A percentile compares a stretch with the other conserved stretches of the same genome.
These are phyloP conservation scores for Thermomucor indicae-seudaticae DNA, from an alignment of 371 early-diverging fungal species.

Conservation along the genomic window DNA sequence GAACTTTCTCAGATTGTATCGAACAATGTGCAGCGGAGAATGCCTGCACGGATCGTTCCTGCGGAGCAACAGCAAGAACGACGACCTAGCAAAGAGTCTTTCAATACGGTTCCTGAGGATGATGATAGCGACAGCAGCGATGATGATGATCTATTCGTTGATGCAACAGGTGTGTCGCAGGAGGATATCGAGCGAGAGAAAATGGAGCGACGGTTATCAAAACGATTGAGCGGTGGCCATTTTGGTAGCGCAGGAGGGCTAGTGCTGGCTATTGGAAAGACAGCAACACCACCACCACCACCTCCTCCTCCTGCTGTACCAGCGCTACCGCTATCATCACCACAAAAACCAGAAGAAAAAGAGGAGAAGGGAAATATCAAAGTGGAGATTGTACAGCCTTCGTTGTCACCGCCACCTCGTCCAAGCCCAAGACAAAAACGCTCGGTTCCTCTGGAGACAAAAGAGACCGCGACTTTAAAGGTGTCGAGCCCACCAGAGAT, in stretches of 20 bases:
- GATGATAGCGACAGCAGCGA: constrained; percentile 19
- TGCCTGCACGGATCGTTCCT: constrained; percentile 1
- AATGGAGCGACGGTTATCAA: constrained; percentile 26
- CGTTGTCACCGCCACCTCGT: background rate
- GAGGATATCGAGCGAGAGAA: constrained; percentile 40
- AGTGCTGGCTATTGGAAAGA: constrained; percentile 30
- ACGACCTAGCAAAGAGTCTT: background rate
- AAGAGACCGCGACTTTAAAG: background rate
- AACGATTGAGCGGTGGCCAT: constrained; percentile 46
- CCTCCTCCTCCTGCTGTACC: constrained; percentile 1
- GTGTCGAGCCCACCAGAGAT: constrained; percentile 2
- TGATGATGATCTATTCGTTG: constrained; percentile 36
- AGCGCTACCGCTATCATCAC: background rate
- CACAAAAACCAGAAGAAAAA: background rate
- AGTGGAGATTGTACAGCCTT: background rate
- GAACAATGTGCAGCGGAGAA: constrained; percentile 17
- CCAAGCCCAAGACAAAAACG: background rate
- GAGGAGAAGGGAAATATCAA: background rate
- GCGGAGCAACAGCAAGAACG: background rate
- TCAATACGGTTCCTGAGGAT: background rate
- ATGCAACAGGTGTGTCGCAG: constrained; percentile 29
- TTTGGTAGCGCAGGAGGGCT: constrained; percentile 49
- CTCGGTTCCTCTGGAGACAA: background rate
- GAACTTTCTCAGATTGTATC: constrained; percentile 10
- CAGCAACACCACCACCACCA: no score